Percentiles rank a stretch among this genome's conserved stretches.
phyloP scores from a whole-genome alignment of 208 protist genomes.

The Crithidia fasciculata region DNA sequence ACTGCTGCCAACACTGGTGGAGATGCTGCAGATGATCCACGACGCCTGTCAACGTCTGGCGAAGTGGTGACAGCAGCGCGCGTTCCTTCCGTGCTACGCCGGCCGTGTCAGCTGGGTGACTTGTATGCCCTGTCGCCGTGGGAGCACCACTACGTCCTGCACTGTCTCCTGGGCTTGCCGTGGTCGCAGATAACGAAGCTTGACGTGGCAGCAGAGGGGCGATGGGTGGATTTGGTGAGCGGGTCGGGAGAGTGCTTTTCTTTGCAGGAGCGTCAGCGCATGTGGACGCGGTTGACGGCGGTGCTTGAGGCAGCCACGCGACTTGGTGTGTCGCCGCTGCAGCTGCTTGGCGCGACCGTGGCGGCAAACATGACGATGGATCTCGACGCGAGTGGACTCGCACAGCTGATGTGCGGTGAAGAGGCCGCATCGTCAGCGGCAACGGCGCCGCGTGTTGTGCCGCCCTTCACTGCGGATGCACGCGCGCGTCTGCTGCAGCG shows the following conservation, averaged over 20 bases:
- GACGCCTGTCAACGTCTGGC: not conserved
- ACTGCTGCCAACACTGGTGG: not conserved
- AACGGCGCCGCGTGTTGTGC: not conserved
- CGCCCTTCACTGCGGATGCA: constrained; percentile 47
- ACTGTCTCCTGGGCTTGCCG: constrained; percentile 43
- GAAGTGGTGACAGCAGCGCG: not conserved
- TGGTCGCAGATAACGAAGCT: constrained; percentile 14
- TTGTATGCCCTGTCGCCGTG: constrained; percentile 68
- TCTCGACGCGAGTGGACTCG: constrained; percentile 40
- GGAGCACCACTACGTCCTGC: constrained; percentile 62
- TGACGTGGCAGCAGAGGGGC: constrained; percentile 27
- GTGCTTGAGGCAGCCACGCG: constrained; percentile 61
- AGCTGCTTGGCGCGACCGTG: constrained; percentile 54
- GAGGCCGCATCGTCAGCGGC: not conserved
- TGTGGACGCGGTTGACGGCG: constrained; percentile 36
- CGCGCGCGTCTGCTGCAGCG: constrained; percentile 35
- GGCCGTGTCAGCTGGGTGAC: constrained; percentile 42
- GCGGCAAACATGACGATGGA: constrained; percentile 69
- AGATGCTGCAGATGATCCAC: not conserved
- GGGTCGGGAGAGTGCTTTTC: constrained; percentile 16
- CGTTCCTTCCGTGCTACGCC: constrained; percentile 31
- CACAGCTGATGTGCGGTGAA: constrained; percentile 28
- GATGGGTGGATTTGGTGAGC: constrained; percentile 44
- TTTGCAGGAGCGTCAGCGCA: constrained; percentile 18
- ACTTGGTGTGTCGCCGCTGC: constrained; percentile 54